Evolutionary conservation across 345 rosid species (phyloP).

Genomic region (Aquilaria yunnanensis): DNA sequence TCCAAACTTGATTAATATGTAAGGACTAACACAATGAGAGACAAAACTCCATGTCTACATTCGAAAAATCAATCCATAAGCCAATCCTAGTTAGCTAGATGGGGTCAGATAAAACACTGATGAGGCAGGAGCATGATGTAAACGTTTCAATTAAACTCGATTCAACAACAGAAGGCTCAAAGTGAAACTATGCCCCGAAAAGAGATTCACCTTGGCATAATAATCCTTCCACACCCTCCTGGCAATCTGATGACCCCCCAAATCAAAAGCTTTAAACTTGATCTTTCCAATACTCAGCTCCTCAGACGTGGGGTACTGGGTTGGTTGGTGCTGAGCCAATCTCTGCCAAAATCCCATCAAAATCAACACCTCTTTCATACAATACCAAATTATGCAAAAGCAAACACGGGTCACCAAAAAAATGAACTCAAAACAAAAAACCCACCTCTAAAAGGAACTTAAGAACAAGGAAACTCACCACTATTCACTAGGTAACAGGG

Average conservation of each 20-base stretch:
- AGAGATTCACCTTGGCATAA: constrained; percentile 54
- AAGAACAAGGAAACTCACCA: neutral
- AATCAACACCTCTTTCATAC: too few species aligned
- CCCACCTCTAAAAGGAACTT: neutral
- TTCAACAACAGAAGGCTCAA: neutral
- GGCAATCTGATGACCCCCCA: constrained; percentile 90
- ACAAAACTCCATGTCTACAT: too few species aligned
- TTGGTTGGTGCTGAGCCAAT: constrained; percentile 82
- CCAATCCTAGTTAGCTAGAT: too few species aligned
- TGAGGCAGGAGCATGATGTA: neutral
- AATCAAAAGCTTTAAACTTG: constrained; percentile 82
- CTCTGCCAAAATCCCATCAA: constrained; percentile 36
- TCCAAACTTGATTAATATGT: too few species aligned
- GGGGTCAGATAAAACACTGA: neutral
- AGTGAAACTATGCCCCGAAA: too few species aligned
- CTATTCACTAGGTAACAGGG: neutral
- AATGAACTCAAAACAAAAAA: constrained; percentile 4
- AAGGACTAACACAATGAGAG: too few species aligned
- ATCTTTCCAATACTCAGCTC: constrained; percentile 79
- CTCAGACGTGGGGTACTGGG: constrained; percentile 77
- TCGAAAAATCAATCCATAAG: too few species aligned
- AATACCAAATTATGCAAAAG: neutral
- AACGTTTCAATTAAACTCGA: neutral
- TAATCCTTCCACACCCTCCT: constrained; percentile 86
- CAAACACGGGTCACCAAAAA: neutral